Evolutionary conservation across 371 early-diverging fungal species (phyloP).

Genomic region (Syncephalastrum monosporum): DNA sequence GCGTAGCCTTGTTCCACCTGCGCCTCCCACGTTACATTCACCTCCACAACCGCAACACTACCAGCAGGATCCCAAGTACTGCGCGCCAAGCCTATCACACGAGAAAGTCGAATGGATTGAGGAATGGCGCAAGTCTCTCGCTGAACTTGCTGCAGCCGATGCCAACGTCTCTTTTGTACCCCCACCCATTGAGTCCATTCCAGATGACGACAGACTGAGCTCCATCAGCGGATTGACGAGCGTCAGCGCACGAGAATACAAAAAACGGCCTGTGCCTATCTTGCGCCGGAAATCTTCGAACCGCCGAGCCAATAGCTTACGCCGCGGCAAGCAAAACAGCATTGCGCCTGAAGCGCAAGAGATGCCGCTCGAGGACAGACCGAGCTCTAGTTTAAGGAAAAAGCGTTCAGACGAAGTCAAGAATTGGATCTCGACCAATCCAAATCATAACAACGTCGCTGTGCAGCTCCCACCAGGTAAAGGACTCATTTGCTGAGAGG

Average conservation of each 20-base stretch:
- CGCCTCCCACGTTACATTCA: slow-evolving; percentile 4
- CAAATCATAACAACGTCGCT: not conserved
- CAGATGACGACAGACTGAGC: slow-evolving; percentile 41
- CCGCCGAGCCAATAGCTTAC: slow-evolving; percentile 3
- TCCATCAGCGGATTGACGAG: slow-evolving; percentile 43
- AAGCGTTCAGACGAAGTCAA: slow-evolving; percentile 44
- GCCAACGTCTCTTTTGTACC: slow-evolving; percentile 24
- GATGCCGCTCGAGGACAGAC: slow-evolving; percentile 23
- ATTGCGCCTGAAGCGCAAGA: slow-evolving; percentile 27
- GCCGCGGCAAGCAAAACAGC: slow-evolving; percentile 15
- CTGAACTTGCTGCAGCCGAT: slow-evolving; percentile 34
- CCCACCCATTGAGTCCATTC: slow-evolving; percentile 48
- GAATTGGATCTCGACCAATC: slow-evolving; percentile 34
- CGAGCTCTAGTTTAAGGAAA: slow-evolving; percentile 27
- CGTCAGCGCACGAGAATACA: slow-evolving; percentile 29
- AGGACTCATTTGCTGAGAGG: not conserved
- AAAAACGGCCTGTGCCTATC: not conserved
- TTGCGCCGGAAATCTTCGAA: slow-evolving; percentile 1
- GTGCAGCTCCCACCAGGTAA: slow-evolving; percentile 2
- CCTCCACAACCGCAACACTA: slow-evolving; percentile 1
- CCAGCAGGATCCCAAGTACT: slow-evolving; percentile 15
- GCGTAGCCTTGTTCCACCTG: slow-evolving; percentile 17
- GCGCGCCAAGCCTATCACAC: slow-evolving; percentile 24
- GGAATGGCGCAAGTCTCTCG: slow-evolving; percentile 49
- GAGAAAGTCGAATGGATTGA: slow-evolving; percentile 46